Conservation (phyloP, 768 basidiomycete genomes). For the Suillus decipiens region DNA sequence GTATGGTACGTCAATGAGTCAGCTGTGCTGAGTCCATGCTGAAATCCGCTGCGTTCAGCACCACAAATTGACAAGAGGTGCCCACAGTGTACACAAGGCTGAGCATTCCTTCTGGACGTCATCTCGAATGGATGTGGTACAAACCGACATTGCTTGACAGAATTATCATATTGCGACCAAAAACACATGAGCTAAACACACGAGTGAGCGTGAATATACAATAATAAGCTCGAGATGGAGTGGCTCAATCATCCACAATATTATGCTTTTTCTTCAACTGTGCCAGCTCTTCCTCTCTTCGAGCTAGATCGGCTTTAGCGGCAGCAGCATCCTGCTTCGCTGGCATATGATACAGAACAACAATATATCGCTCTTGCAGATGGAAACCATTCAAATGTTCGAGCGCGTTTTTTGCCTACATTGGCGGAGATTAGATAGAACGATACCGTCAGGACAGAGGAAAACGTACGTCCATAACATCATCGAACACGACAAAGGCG, state of each 20-base stretch:
- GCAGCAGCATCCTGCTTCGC: conserved; percentile 95
- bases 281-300: conserved; percentile 86
- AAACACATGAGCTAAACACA: conserved; percentile 9
- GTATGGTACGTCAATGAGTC: conserved; percentile 45
- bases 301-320: conserved; percentile 88
- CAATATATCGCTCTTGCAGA: conserved; percentile 96
- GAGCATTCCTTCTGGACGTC: conserved; percentile 11
- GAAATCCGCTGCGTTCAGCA: conserved; percentile 33
- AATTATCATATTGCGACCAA: conserved; percentile 4
- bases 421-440: conserved; percentile 19
- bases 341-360: conserved; percentile 97
- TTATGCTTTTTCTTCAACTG: conserved; percentile 86
- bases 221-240: conserved; percentile 16
- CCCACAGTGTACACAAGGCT: conserved; percentile 42
- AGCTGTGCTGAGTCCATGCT: conserved; percentile 4
- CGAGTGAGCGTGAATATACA: conserved; percentile 18
- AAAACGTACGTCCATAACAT: conserved; percentile 86
- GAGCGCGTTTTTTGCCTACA: conserved; percentile 91
- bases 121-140: conserved; percentile 10
- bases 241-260: conserved; percentile 69
- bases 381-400: conserved; percentile 99
- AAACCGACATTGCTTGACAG: conserved; percentile 10
- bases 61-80: conserved; percentile 64
- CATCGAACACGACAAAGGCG: conserved; percentile 95
- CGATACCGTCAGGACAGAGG: not conserved